A percentile compares a stretch with the other conserved stretches of the same genome.
Conservation (phyloP, 495 filamentous ascomycete genomes). For the Xylaria castorea region DNA sequence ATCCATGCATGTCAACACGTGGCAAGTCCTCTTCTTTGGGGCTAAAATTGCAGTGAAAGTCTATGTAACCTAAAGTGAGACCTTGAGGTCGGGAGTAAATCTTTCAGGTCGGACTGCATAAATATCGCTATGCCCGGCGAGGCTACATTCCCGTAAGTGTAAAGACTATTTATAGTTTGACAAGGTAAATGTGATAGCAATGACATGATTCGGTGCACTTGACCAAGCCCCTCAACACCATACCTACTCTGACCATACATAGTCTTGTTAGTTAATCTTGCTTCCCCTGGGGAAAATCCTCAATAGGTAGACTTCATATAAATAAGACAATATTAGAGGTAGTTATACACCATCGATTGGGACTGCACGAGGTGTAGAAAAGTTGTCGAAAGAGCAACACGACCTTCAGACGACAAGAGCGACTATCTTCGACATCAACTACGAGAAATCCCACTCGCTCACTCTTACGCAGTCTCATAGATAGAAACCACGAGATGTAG, state of each 20-base stretch:
- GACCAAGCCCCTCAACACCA: background rate
- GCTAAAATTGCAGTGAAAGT: conserved; percentile 8
- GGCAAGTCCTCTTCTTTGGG: background rate
- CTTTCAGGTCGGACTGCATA: too few relatives aligned
- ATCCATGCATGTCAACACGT: background rate
- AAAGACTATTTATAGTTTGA: too few relatives aligned
- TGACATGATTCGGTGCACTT: too few relatives aligned
- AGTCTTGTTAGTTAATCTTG: too few relatives aligned
- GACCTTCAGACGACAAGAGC: background rate
- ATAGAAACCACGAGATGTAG: background rate
- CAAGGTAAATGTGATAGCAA: too few relatives aligned
- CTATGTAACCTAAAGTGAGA: too few relatives aligned
- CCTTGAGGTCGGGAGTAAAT: too few relatives aligned
- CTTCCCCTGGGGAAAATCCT: too few relatives aligned
- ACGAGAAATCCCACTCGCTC: background rate
- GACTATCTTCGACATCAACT: background rate
- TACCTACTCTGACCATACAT: too few relatives aligned
- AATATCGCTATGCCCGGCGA: too few relatives aligned
- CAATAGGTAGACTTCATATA: background rate
- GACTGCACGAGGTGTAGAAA: background rate
- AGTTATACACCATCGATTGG: background rate
- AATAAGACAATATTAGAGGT: background rate
- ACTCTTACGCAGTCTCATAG: background rate
- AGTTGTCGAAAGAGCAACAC: background rate
- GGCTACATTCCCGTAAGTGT: too few relatives aligned